Evolutionary conservation across 2,329 filamentous ascomycete genomes (phyloP), one percentile per base, ranked within the genome.

Genomic region (Fusarium sp.): DNA sequence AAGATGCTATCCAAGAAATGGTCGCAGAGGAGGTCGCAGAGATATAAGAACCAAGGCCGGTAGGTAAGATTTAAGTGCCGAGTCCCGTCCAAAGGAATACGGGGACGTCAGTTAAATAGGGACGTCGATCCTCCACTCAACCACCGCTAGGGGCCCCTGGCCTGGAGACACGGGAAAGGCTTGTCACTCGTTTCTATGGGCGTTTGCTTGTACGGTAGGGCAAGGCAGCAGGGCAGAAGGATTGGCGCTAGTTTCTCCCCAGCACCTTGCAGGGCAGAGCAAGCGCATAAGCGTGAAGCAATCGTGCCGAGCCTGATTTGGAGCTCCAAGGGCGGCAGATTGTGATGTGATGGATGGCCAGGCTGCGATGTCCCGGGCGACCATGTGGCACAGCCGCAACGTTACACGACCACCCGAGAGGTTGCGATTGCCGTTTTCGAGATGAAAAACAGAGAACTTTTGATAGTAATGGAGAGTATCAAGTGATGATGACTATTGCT

Each of bases 321-420:
- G 64, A 63, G 63, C 34, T 35, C 34, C 34, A 35, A 35, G 34
- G 34, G 27, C 38, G 24, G 27, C 35, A 59, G 50, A 45, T 52
- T 62, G 42, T 24, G 67, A 69, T 40, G 59, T 66, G 40, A 45
- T 52, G 58, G 35, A 20, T 45, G 66, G 64, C 62, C 35, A 57
- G 64, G 45, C 56, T 65, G 52, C 57, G 60, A 50, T 63, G 54
- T 40, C 59, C 57, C 59, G 57, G 52, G 64, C 58, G 61, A 63
- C 50, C 50, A 54, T 54, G 50, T 52, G 66, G 69, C 74, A 75
- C 71, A 77, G 78, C 50, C 76, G 77, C 77, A 76, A 78, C 76
- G 76, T 78, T 78, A 72, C 76, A 78, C 72, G 70, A 57, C 64
- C 64, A 68, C 56, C 63, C 42, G 60, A 66, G 35, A 65, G 22